A percentile compares a stretch with the other conserved stretches of the same genome.
These are phyloP conservation scores for Sordaria brevicollis DNA, from an alignment of 495 filamentous ascomycete genomes.

Conservation along the genomic window DNA sequence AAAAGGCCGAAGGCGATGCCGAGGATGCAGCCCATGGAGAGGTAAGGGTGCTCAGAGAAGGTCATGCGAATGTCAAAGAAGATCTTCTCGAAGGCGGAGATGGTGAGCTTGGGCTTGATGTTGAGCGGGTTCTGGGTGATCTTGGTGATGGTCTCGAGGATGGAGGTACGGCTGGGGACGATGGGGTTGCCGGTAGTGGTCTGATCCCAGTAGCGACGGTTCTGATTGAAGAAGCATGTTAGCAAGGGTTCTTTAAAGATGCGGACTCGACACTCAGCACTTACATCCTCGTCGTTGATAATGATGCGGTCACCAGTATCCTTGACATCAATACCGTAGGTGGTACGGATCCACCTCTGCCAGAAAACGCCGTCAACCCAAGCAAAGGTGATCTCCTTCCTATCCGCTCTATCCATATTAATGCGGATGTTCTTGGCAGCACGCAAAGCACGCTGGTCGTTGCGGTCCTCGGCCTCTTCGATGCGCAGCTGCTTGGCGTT, in stretches of 20 bases:
- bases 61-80: constrained; percentile 66
- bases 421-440: constrained; percentile 88
- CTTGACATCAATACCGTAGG: constrained; percentile 77
- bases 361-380: constrained; percentile 98
- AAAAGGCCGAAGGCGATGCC: constrained; percentile 36
- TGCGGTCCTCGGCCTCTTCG: constrained; percentile 89
- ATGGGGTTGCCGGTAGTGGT: constrained; percentile 82
- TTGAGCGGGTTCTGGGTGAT: constrained; percentile 61
- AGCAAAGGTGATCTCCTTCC: constrained; percentile 89
- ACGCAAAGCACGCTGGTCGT: constrained; percentile 77
- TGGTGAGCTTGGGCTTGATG: constrained; percentile 78
- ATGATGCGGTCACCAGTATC: constrained; percentile 78
- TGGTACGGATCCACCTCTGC: constrained; percentile 91
- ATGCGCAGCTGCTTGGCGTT: constrained; percentile 91
- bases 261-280: constrained; percentile 21
- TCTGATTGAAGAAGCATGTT: constrained; percentile 36
- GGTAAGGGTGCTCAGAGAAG: constrained; percentile 60
- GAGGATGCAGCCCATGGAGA: constrained; percentile 52
- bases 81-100: constrained; percentile 61
- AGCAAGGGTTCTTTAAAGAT: background rate
- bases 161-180: constrained; percentile 82
- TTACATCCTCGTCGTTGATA: constrained; percentile 95
- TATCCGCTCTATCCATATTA: constrained; percentile 74
- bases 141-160: constrained; percentile 86
- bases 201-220: constrained; percentile 87